Evolutionary conservation across 306 rosid genomes (phyloP).

Genomic region (Ammopiptanthus mongolicus): DNA sequence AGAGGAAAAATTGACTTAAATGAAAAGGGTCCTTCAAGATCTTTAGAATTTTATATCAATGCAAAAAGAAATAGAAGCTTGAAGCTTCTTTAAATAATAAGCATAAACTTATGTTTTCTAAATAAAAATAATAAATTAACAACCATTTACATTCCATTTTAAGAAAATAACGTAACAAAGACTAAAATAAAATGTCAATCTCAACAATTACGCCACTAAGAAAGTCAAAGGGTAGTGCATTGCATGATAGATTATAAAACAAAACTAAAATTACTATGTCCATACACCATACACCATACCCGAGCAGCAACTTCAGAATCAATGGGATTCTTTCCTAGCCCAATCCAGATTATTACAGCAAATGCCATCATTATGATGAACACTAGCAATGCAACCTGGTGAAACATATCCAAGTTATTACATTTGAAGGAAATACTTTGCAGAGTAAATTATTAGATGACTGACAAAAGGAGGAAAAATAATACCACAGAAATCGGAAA

Average conservation of each 20-base stretch:
- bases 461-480: not conserved
- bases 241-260: conserved; percentile 6
- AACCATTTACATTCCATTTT: conserved; percentile 2
- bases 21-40: not conserved
- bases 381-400: conserved; percentile 61
- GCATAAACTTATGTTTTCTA: not conserved
- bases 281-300: conserved; percentile 53
- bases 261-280: conserved; percentile 5
- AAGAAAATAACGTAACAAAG: not conserved
- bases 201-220: not conserved
- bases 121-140: not conserved
- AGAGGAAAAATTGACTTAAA: not conserved
- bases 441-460: not conserved
- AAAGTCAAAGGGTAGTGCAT: not conserved
- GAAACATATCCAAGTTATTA: conserved; percentile 25
- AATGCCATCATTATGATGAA: conserved; percentile 51
- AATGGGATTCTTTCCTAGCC: conserved; percentile 58
- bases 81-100: not conserved
- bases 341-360: conserved; percentile 84
- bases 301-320: conserved; percentile 67
- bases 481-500: conserved; percentile 1
- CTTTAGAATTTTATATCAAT: not conserved
- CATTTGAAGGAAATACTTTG: conserved; percentile 5
- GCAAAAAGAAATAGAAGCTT: conserved; percentile 3
- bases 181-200: not conserved